Evolutionary conservation across 495 filamentous ascomycete genomes (phyloP).

Genomic region (Neurospora intermedia): DNA sequence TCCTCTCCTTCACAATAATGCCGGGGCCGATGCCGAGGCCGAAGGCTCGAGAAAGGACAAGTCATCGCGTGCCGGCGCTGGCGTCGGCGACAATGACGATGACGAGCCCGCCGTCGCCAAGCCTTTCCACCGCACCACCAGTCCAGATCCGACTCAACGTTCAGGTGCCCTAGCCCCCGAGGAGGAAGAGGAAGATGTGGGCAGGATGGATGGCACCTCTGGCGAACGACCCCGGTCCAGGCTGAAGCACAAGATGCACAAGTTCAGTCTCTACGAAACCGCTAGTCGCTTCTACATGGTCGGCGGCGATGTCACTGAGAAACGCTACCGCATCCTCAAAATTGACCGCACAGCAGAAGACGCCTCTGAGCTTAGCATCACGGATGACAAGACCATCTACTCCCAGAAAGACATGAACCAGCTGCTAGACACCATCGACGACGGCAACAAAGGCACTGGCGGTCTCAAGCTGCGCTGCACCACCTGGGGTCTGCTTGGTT

Average conservation of each 20-base stretch:
- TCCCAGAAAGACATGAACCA: conserved; percentile 87
- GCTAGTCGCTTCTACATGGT: conserved; percentile 87
- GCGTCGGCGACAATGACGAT: conserved; percentile 44
- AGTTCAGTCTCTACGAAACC: conserved; percentile 92
- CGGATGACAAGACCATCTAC: conserved; percentile 92
- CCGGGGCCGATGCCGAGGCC: conserved; percentile 23
- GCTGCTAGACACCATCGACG: conserved; percentile 85
- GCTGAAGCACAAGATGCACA: conserved; percentile 79
- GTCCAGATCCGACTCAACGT: conserved; percentile 36
- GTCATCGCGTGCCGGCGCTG: conserved; percentile 4
- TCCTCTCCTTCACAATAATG: conserved; percentile 34
- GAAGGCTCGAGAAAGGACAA: conserved; percentile 8
- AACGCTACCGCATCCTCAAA: conserved; percentile 80
- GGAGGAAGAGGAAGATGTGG: conserved; percentile 37
- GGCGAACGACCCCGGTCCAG: conserved; percentile 19
- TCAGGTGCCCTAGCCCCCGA: conserved; percentile 8
- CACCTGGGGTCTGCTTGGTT: conserved; percentile 88
- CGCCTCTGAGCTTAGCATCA: conserved; percentile 61
- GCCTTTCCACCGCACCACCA: conserved; percentile 53
- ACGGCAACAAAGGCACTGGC: conserved; percentile 87
- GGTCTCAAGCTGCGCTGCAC: conserved; percentile 83
- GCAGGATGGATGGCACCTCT: conserved; percentile 17
- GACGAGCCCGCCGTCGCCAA: conserved; percentile 53
- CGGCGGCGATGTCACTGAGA: conserved; percentile 80
- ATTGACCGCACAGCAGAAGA: conserved; percentile 79